These are phyloP conservation scores for Debaryomyces maramus DNA, from an alignment of 805 yeast species.

Conservation along the genomic window DNA sequence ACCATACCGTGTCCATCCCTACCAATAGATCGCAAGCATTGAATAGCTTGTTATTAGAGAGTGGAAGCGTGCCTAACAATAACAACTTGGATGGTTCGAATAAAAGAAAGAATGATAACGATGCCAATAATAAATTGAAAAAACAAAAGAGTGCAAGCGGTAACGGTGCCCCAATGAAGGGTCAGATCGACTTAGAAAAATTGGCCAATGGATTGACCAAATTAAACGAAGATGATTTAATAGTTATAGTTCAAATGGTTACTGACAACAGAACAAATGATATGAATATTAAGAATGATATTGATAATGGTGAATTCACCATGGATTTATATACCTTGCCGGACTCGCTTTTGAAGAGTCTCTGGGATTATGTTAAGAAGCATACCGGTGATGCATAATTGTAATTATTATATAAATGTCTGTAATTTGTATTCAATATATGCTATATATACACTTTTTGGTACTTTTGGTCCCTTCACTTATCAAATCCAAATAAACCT, in stretches of 20 bases:
- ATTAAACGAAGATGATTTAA: slow-evolving; percentile 85
- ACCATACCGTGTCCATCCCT: slow-evolving; percentile 77
- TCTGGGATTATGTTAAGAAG: slow-evolving; percentile 92
- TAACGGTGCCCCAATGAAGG: slow-evolving; percentile 57
- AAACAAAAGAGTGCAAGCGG: slow-evolving; percentile 46
- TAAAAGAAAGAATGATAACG: slow-evolving; percentile 30
- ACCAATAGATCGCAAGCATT: slow-evolving; percentile 67
- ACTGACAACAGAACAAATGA: slow-evolving; percentile 93
- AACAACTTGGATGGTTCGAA: slow-evolving; percentile 21
- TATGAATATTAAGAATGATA: slow-evolving; percentile 93
- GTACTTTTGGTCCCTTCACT: no score
- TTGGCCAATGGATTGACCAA: slow-evolving; percentile 88
- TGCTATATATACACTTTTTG: background rate
- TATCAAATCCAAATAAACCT: no score
- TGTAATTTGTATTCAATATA: slow-evolving; percentile 1
- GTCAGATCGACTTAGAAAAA: slow-evolving; percentile 82
- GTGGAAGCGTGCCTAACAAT: slow-evolving; percentile 71
- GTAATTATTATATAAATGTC: slow-evolving; percentile 1
- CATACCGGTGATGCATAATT: slow-evolving; percentile 42
- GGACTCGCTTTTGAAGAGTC: slow-evolving; percentile 82
- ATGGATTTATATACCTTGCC: slow-evolving; percentile 95
- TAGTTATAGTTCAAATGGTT: slow-evolving; percentile 96
- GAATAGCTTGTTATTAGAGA: slow-evolving; percentile 69
- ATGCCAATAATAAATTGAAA: slow-evolving; percentile 41
- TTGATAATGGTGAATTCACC: slow-evolving; percentile 95